Evolutionary conservation across 2,329 filamentous ascomycete species (phyloP), one percentile per base, ranked within the genome.

Genomic region (Lomentospora prolificans): DNA sequence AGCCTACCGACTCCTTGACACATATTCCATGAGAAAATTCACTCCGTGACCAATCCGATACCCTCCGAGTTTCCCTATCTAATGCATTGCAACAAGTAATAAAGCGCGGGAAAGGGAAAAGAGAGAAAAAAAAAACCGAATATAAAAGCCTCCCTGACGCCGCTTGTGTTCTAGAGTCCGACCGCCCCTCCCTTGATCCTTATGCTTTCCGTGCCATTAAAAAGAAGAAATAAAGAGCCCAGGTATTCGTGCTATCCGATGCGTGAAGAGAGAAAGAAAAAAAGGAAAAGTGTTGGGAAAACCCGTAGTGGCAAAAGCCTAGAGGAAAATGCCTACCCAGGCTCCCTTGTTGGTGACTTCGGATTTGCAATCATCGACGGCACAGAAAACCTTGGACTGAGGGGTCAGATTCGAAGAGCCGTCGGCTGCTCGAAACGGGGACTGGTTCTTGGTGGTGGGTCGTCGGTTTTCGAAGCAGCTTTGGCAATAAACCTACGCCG

Each of bases 291-390:
- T n/a, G n/a, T n/a, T n/a, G n/a, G n/a, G n/a, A n/a, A n/a, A n/a
- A n/a, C n/a, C n/a, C n/a, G n/a, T n/a, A n/a, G n/a, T n/a, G n/a
- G n/a, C n/a, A n/a, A n/a, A 41, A 80, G 64, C 46, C 70, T 62
- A 81, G 50, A 81, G 65, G 64, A 79, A 85, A 36, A 85, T 75
- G 9, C 82, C 82, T 14, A 85, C 75, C 82, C 82, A 86, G 50
- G 78, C 75, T 2, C 69, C 66, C 65, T 85, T 85, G 17, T 64
- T 62, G 14, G 69, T 70, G 3, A 82, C 77, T 31, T 82, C 81
- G 1, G 73, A 72, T 1, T 72, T 64, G 64, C 82, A 86, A 31
- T 70, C 75, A 0, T 82, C 79, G 0, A 85, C 81, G 0, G 76
- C 76, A 60, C 82, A 86, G 3, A 74, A 61, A 2, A 79, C 60